Conservation (phyloP, 1,284 basidiomycete genomes). For the Vanrija humicola region DNA sequence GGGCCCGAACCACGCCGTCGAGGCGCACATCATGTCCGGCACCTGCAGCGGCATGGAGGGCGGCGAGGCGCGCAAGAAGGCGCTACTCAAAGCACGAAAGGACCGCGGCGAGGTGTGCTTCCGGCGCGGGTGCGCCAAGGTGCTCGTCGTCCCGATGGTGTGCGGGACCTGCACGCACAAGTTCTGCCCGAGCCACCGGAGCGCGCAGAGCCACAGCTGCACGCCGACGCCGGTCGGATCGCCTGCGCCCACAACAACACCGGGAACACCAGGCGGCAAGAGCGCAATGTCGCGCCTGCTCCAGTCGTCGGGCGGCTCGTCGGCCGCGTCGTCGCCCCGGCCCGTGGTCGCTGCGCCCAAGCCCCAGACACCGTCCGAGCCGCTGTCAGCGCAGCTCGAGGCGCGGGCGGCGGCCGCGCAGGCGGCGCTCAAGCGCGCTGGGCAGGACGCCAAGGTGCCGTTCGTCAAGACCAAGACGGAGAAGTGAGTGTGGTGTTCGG, state of each 20-base stretch:
- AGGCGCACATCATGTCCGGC: conserved; percentile 41
- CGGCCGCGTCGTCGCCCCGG: conserved; percentile 7
- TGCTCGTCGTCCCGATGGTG: conserved; percentile 44
- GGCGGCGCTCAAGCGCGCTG: conserved; percentile 42
- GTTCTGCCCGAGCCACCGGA: conserved; percentile 43
- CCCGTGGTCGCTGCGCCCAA: conserved; percentile 4
- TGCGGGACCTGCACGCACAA: conserved; percentile 40
- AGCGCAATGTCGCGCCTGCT: conserved; percentile 31
- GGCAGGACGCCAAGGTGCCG: conserved; percentile 45
- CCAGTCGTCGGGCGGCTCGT: background rate
- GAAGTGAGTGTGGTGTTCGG: conserved; percentile 31
- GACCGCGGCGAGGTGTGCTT: conserved; percentile 46
- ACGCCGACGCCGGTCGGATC: conserved; percentile 16
- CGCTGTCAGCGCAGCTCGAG: conserved; percentile 18
- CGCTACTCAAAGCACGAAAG: conserved; percentile 34
- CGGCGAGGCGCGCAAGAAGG: conserved; percentile 37
- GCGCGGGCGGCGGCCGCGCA: conserved; percentile 42
- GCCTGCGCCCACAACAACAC: conserved; percentile 2
- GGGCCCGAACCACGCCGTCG: conserved; percentile 45
- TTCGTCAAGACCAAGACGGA: conserved; percentile 45
- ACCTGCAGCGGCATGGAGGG: conserved; percentile 41
- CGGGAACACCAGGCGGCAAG: conserved; percentile 19
- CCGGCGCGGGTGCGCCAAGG: conserved; percentile 41
- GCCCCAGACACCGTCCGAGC: background rate
- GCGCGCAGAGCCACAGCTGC: conserved; percentile 33